Percentiles rank a stretch among this genome's conserved stretches.
These are phyloP conservation scores for Penicillium griseofulvum DNA, from an alignment of 2,329 filamentous ascomycete species.

Conservation along the genomic window DNA sequence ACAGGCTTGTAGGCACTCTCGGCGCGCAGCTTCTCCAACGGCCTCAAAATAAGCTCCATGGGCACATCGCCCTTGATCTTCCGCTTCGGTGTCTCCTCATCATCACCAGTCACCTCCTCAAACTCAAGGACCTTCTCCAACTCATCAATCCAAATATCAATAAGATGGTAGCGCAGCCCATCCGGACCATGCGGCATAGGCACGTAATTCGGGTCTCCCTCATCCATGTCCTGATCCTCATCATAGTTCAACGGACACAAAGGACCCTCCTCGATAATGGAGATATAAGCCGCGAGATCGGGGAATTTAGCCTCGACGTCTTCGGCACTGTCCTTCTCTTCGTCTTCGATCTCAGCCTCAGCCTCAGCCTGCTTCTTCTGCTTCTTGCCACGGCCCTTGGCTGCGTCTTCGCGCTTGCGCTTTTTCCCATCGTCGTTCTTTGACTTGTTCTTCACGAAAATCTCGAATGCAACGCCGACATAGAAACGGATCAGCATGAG, in stretches of 20 bases:
- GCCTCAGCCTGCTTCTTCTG: constrained; percentile 28
- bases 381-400: constrained; percentile 26
- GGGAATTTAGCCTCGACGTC: constrained; percentile 27
- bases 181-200: constrained; percentile 65
- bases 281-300: constrained; percentile 38
- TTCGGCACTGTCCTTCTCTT: constrained; percentile 19
- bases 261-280: constrained; percentile 42
- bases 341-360: constrained; percentile 19
- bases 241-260: constrained; percentile 42
- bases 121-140: constrained; percentile 66
- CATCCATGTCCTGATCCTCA: constrained; percentile 29
- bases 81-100: constrained; percentile 22
- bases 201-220: constrained; percentile 27
- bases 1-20: constrained; percentile 68
- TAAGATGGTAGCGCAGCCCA: constrained; percentile 78
- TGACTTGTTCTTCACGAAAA: constrained; percentile 34
- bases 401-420: constrained; percentile 32
- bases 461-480: constrained; percentile 65
- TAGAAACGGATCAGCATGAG: constrained; percentile 78
- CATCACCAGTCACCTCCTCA: constrained; percentile 36
- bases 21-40: constrained; percentile 45
- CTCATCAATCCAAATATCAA: constrained; percentile 93
- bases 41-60: constrained; percentile 43
- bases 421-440: constrained; percentile 25
- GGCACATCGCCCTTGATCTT: constrained; percentile 40